Evolutionary conservation across 2,329 filamentous ascomycete genomes (phyloP), one percentile per base, ranked within the genome.

Genomic region (Colletotrichum tanaceti): DNA sequence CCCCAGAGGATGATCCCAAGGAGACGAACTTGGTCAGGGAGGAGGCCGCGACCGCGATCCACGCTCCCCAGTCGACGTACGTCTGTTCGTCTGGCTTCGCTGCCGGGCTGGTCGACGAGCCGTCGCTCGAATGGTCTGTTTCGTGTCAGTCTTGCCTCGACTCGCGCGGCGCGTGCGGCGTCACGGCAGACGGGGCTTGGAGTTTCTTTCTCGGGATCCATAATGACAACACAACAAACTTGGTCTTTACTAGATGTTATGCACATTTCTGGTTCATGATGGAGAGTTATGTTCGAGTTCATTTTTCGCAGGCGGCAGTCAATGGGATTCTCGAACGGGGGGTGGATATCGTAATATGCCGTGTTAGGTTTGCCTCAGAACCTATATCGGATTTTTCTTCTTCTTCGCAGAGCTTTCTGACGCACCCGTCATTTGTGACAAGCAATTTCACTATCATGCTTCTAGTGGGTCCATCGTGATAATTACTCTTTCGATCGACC

Each of bases 1-100:
- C 72, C 74, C 75, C 76, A 10, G n/a, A 76, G 55, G 57, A 75
- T 64, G 43, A 76, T 69, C 5, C 73, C 74, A 1, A 76, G 39
- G 22, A 76, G n/a, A 74, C 71, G 50, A 76, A 76, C 20, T 76
- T 68, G 0, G 72, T 72, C 54, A 69, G 62, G 0, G 74, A 72
- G 0, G 74, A 70, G 1, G 75, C 75, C 7, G 70, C 58, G 3
- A 75, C 75, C 18, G 75, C 72, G 10, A 75, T 39, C 75, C 74
- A 77, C 9, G 73, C 74, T 11, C 39, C 46, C 22, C 44, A 38
- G 20, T 60, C 66, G 20, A 66, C 62, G 38, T 28, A 60, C 0
- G 50, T 61, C 6, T 47, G 35, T 16, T 52, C 24, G 16, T 61
- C 55, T 4, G 13, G 16, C 16, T 46, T 44, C 14, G 55, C 11